A percentile compares a stretch with the other conserved stretches of the same genome.
Evolutionary conservation across 768 basidiomycete genomes (phyloP).

Genomic region (Rhizopogon sp.): DNA sequence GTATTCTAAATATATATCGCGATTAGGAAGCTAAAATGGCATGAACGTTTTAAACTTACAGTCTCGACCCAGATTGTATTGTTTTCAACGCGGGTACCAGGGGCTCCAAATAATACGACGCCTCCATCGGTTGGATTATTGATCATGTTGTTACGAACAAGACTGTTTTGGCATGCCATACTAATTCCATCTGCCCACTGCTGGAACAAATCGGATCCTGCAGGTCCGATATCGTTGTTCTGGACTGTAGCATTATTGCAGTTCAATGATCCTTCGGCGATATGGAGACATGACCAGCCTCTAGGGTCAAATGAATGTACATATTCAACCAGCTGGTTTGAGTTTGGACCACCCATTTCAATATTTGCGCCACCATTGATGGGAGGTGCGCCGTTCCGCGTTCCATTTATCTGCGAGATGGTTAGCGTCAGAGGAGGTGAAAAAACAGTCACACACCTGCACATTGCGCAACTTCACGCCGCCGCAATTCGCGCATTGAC

Average conservation of each 20-base stretch:
- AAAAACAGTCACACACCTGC: constrained; percentile 39
- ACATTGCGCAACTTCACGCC: constrained; percentile 66
- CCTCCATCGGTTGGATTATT: constrained; percentile 75
- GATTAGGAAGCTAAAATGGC: neutral
- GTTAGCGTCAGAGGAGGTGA: neutral
- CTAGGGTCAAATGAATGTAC: constrained; percentile 75
- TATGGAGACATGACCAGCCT: constrained; percentile 80
- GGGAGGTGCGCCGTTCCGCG: constrained; percentile 49
- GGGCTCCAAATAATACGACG: constrained; percentile 73
- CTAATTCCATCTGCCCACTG: constrained; percentile 86
- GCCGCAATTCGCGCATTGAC: constrained; percentile 53
- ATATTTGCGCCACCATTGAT: constrained; percentile 70
- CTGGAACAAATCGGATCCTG: constrained; percentile 58
- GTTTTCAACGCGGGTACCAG: constrained; percentile 67
- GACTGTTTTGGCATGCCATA: constrained; percentile 56
- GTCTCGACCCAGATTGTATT: constrained; percentile 72
- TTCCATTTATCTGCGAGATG: constrained; percentile 61
- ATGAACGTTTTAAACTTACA: constrained; percentile 32
- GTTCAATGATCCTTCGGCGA: constrained; percentile 60
- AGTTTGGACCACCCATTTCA: constrained; percentile 77
- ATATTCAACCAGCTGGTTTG: constrained; percentile 69
- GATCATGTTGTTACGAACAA: constrained; percentile 65
- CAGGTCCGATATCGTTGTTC: constrained; percentile 82
- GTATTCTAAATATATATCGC: constrained; percentile 42
- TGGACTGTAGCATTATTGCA: constrained; percentile 66